These are phyloP conservation scores for Amanita pallidorosea DNA, from an alignment of 768 basidiomycete species.

Conservation along the genomic window DNA sequence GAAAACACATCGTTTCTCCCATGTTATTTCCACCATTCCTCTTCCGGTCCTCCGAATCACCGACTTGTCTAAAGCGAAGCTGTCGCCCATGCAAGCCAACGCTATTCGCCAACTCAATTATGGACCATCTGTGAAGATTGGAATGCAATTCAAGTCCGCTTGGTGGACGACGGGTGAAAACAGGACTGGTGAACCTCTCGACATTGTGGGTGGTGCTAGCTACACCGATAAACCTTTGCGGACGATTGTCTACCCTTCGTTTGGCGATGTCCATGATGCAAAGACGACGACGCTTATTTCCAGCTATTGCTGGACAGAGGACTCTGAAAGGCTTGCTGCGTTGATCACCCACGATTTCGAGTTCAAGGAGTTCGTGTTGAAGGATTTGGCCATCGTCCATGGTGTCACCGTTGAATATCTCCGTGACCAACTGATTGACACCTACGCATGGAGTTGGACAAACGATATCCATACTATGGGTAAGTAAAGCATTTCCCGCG, in stretches of 20 bases:
- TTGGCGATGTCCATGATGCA: conserved; percentile 15
- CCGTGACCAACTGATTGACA: neutral
- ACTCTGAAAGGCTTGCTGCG: conserved; percentile 25
- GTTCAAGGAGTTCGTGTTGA: neutral
- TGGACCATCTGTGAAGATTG: conserved; percentile 19
- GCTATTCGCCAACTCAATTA: conserved; percentile 22
- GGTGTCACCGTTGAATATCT: neutral
- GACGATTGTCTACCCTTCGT: conserved; percentile 33
- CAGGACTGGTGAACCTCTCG: conserved; percentile 10
- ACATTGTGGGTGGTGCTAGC: conserved; percentile 28
- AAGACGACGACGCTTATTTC: conserved; percentile 23
- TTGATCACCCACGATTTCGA: conserved; percentile 12
- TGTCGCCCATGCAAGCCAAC: conserved; percentile 19
- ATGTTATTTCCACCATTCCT: conserved; percentile 23
- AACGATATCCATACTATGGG: neutral
- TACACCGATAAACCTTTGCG: conserved; percentile 31
- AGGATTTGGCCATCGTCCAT: neutral
- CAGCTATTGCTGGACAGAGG: conserved; percentile 29
- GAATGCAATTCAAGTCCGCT: conserved; percentile 20
- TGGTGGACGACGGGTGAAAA: conserved; percentile 24
- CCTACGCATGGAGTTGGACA: neutral
- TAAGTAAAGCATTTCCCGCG: neutral
- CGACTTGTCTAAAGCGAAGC: conserved; percentile 13
- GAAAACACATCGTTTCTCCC: conserved; percentile 6
- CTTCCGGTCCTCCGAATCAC: conserved; percentile 18